Percentiles rank a stretch among this genome's conserved stretches.
These are phyloP conservation scores for Athelia sp. DNA, from an alignment of 1,284 basidiomycete genomes.

Conservation along the genomic window DNA sequence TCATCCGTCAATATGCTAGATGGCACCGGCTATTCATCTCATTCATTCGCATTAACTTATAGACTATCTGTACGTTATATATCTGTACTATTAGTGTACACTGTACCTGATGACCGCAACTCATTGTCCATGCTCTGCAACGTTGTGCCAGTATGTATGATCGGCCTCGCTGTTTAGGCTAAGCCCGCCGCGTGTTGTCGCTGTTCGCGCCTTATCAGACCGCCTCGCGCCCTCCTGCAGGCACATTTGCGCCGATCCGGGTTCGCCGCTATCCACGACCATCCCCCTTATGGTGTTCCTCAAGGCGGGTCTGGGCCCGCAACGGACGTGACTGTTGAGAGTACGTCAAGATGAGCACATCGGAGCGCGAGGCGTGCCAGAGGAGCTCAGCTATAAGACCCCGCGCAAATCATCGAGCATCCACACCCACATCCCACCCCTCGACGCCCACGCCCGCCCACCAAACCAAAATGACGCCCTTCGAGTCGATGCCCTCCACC, in stretches of 20 bases:
- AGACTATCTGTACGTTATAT: neutral
- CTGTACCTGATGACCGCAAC: neutral
- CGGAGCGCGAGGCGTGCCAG: too few relatives aligned
- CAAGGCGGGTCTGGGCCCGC: slow-evolving; percentile 7
- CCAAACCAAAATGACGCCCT: too few relatives aligned
- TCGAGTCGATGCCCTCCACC: too few relatives aligned
- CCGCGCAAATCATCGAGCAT: too few relatives aligned
- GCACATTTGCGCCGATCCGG: neutral
- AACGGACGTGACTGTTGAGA: neutral
- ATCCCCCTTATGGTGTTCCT: slow-evolving; percentile 8
- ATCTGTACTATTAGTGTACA: slow-evolving; percentile 2
- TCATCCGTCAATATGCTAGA: slow-evolving; percentile 16
- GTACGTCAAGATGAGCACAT: too few relatives aligned
- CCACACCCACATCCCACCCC: too few relatives aligned
- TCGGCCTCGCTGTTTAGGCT: too few relatives aligned
- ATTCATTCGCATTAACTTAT: neutral
- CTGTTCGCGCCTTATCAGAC: neutral
- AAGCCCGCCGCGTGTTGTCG: too few relatives aligned
- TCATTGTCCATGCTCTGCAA: neutral
- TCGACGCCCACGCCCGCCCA: too few relatives aligned
- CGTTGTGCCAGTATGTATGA: too few relatives aligned
- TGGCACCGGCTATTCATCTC: neutral
- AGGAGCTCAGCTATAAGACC: too few relatives aligned
- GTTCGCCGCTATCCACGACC: neutral
- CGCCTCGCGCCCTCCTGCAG: neutral